A percentile compares a stretch with the other conserved stretches of the same genome.
Evolutionary conservation across 257 asterid species (phyloP).

Genomic region (Capsicum rhomboideum): DNA sequence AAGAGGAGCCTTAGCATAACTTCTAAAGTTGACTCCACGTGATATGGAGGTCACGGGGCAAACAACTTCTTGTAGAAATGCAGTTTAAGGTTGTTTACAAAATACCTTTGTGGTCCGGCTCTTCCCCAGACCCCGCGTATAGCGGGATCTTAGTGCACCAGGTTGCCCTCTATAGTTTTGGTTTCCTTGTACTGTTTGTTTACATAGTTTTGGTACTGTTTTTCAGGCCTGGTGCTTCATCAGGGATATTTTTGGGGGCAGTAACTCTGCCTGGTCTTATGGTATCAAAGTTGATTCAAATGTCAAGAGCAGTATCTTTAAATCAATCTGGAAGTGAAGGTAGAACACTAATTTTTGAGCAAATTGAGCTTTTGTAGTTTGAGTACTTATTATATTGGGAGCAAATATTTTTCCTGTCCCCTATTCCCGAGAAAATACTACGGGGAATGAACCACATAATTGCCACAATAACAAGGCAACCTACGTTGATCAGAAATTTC

Average conservation of each 20-base stretch:
- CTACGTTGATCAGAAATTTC: not conserved
- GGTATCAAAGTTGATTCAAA: constrained; percentile 69
- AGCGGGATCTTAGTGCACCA: too few species aligned
- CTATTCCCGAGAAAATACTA: not conserved
- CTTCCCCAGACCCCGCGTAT: too few species aligned
- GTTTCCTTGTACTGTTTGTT: not conserved
- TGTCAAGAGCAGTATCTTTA: constrained; percentile 38
- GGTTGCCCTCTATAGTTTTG: not conserved
- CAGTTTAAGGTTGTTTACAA: too few species aligned
- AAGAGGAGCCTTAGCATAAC: too few species aligned
- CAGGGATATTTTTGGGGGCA: constrained; percentile 84
- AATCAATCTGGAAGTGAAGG: constrained; percentile 49
- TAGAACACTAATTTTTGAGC: not conserved
- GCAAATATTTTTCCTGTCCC: not conserved
- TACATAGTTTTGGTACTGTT: constrained; percentile 3
- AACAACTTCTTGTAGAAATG: too few species aligned
- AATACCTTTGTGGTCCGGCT: too few species aligned
- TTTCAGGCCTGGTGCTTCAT: constrained; percentile 78
- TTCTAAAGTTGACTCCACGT: too few species aligned
- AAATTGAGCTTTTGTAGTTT: not conserved
- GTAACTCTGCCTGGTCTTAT: constrained; percentile 78
- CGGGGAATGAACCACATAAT: not conserved
- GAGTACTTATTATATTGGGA: not conserved
- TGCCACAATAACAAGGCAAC: not conserved
- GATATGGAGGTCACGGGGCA: too few species aligned